Evolutionary conservation across 768 basidiomycete genomes (phyloP).

Genomic region (Russula abietina): DNA sequence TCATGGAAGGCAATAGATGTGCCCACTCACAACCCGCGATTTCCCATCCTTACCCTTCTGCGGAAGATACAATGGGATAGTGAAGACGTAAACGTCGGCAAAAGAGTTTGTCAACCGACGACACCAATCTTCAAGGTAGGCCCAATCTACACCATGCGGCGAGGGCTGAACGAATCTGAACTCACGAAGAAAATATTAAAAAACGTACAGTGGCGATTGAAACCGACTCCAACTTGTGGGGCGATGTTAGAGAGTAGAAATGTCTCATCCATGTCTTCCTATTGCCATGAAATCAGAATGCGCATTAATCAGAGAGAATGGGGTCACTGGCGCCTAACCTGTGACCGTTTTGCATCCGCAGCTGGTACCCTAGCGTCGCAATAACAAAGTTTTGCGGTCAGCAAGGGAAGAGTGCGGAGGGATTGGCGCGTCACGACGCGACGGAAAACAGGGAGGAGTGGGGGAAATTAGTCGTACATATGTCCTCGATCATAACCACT

Average conservation of each 20-base stretch:
- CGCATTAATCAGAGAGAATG: background rate
- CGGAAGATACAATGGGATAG: slow-evolving; percentile 94
- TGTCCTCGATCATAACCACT: slow-evolving; percentile 97
- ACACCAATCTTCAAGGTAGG: slow-evolving; percentile 94
- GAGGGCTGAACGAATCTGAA: too few relatives aligned
- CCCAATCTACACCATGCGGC: slow-evolving; percentile 72
- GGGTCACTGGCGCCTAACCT: slow-evolving; percentile 37
- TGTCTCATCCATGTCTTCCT: slow-evolving; percentile 95
- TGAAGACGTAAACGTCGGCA: slow-evolving; percentile 95
- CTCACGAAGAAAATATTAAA: background rate
- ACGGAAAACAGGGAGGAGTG: background rate
- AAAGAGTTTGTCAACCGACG: slow-evolving; percentile 81
- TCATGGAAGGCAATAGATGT: background rate
- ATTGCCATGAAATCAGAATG: slow-evolving; percentile 1
- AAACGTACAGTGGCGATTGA: slow-evolving; percentile 88
- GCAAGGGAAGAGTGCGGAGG: too few relatives aligned
- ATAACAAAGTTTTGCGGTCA: background rate
- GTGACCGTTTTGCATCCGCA: slow-evolving; percentile 88
- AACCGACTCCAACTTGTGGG: slow-evolving; percentile 95
- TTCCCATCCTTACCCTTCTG: slow-evolving; percentile 82
- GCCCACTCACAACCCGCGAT: slow-evolving; percentile 79
- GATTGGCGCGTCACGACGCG: background rate
- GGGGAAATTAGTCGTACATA: slow-evolving; percentile 53
- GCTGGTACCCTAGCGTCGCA: slow-evolving; percentile 71
- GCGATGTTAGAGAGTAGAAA: slow-evolving; percentile 94